Evolutionary conservation across 148 eudicot species (phyloP), one percentile per base, ranked within the genome.

Genomic region (Chenopodium album): DNA sequence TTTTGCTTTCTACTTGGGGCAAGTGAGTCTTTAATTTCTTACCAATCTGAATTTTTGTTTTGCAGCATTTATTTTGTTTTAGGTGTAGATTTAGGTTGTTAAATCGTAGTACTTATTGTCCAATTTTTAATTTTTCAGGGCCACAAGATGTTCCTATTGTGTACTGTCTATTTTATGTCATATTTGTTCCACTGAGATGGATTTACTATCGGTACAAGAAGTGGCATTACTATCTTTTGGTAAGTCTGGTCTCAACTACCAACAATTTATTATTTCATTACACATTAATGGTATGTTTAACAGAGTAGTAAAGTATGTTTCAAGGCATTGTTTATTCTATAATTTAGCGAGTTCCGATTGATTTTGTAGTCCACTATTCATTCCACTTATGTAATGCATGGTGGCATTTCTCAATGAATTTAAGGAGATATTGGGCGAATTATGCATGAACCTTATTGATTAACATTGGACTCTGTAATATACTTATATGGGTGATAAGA

Each of bases 151-250:
- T 94, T 83, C 98, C 95, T 5, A 92, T 91, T 79, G 92, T 94
- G 17, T 96, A 96, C 82, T 94, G 93, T 81, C 68, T 92, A 83
- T 91, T 96, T 85, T 96, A 91, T 87, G 85, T 96, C 48, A 92
- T 76, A 82, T 96, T 96, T 71, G 98, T 96, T 85, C 99, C 99
- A 64, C 87, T 92, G 52, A 80, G 99, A 60, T 94, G 99, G 98
- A 92, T 96, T 63, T 96, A 96, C 85, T 96, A 96, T 82, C 92
- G 98, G 75, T 96, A 89, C 85, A 96, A 89, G 88, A 96, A 96
- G 85, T 96, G 97, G 99, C 99, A 96, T 87, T 96, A 94, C 81
- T 96, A 94, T 85, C 94, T 96, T 63, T 75, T 96, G 98, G 98
- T 94, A 82, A 89, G 91, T 79, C 71, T 73, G 13, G 28, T 71